Evolutionary conservation across 805 yeast species (phyloP), one percentile per base, ranked within the genome.

Genomic region (Kodamaea laetipori): DNA sequence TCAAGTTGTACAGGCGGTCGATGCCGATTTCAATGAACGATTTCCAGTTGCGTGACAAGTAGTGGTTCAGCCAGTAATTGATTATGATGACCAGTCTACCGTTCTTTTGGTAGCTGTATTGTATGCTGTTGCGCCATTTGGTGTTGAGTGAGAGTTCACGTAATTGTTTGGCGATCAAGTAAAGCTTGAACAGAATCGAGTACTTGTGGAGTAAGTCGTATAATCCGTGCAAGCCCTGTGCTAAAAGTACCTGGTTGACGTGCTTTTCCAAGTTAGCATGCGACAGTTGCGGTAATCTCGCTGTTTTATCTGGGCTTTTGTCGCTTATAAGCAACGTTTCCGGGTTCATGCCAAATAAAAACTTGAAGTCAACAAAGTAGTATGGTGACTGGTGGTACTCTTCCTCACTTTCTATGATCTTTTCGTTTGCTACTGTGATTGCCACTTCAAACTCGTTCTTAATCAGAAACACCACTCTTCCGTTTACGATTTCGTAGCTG

Each of bases 281-380:
- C 4, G 69, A 59, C 11, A 45, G 41, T 36, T 49, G 49, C 5
- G 75, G 74, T 13, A 70, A 52, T 17, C 51, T 50, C 3, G 45
- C 26, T 7, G 38, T 31, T 15, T 17, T 28, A 15, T 24, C 30
- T 9, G 33, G 33, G 34, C 34, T 30, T 21, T 24, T 40, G 41
- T 66, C 65, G 11, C 67, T 58, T 12, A 65, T 65, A 32, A 66
- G 51, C 8, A 57, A 45, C 1, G 64, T 61, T 37, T 66, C 71
- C 4, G 64, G 69, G 47, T 65, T 66, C 19, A 74, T 68, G 7
- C 76, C 73, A 54, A 85, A 83, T 16, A 76, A 66, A 44, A 90
- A 77, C 43, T 79, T 74, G 62, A 90, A 84, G 58, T 87, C 92
- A 15, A 92, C 85, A 47, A 89, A 73, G 57, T 82, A 86, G 53